Base-by-base conservation (phyloP, 75 land plant genomes). In the Sequoiadendron giganteum region DNA sequence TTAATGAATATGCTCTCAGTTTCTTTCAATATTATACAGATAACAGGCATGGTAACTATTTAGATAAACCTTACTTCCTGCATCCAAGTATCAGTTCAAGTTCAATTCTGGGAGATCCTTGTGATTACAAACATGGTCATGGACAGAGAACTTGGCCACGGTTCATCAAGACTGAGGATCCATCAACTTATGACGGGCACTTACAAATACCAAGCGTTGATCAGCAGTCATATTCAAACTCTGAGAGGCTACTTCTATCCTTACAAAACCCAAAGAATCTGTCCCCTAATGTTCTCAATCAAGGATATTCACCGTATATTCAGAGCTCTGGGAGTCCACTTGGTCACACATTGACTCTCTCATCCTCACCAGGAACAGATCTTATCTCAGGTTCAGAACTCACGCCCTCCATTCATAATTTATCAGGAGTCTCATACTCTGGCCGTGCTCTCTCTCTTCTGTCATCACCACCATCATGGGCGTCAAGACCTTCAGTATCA, bases 361-460 rank as follows among this genome's bases (percentile, higher is more conserved):
- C 90, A 73, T 89, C 91, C 43, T 90, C 91, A 38, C 61, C 88
- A 14, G 92, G 88, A 89, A 85, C 86, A 52, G 91, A 89, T 87
- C 89, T 89, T 38, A 61, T 80, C 90, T 89, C 85, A 75, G 88
- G 90, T 86, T 68, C 78, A 70, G 87, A 90, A 49, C 79, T 87
- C 38, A 87, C 88, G 68, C 93, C 95, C 84, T 15, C 84, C 0
- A 90, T 90, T 79, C 90, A 92, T 42, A 88, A 90, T 89, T 89
- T 91, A 56, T 42, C 91, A 56, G 93, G 91, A 86, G 94, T 88
- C 89, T 83, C 95, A 8, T 93, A 95, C 95, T 93, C 97, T 79
- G 88, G 91, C 91, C 90, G 99, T 97, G 99, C 99, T 97, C 99
- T 97, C 99, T 97, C 99, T 97, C 99, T 97, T 97, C 99, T 96